These are phyloP conservation scores for Raffaelea arxii DNA, from an alignment of 2,329 filamentous ascomycete genomes.

Conservation along the genomic window DNA sequence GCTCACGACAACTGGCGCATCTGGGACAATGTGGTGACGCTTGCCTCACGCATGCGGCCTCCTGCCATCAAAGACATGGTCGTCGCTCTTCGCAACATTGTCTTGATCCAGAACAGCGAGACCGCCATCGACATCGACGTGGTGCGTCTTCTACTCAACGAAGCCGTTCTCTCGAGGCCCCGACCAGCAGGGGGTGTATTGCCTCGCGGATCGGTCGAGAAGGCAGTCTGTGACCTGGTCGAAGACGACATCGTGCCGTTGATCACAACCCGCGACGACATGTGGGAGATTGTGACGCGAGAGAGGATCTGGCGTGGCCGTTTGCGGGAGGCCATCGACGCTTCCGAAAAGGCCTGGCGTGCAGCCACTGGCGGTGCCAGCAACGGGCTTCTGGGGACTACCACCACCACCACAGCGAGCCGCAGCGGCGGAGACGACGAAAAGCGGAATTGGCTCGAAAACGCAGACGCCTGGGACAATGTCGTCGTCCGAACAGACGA, in stretches of 20 bases:
- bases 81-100: constrained; percentile 61
- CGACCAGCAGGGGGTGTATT: constrained; percentile 25
- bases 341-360: constrained; percentile 85
- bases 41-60: constrained; percentile 68
- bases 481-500: constrained; percentile 73
- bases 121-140: constrained; percentile 67
- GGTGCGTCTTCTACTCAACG: constrained; percentile 60
- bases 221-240: constrained; percentile 60
- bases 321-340: constrained; percentile 64
- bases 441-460: constrained; percentile 46
- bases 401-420: constrained; percentile 29
- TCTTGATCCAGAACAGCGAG: constrained; percentile 71
- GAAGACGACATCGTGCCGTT: constrained; percentile 69
- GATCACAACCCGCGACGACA: constrained; percentile 66
- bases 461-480: constrained; percentile 55
- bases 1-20: constrained; percentile 85
- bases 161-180: constrained; percentile 46
- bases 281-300: constrained; percentile 67
- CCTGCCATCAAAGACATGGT: constrained; percentile 68
- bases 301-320: constrained; percentile 66
- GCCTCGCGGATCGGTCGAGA: constrained; percentile 48
- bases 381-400: constrained; percentile 26
- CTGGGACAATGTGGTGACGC: constrained; percentile 92
- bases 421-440: constrained; percentile 12
- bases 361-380: constrained; percentile 38